Evolutionary conservation across 2,329 filamentous ascomycete genomes (phyloP).

Genomic region (Xylaria sp.): DNA sequence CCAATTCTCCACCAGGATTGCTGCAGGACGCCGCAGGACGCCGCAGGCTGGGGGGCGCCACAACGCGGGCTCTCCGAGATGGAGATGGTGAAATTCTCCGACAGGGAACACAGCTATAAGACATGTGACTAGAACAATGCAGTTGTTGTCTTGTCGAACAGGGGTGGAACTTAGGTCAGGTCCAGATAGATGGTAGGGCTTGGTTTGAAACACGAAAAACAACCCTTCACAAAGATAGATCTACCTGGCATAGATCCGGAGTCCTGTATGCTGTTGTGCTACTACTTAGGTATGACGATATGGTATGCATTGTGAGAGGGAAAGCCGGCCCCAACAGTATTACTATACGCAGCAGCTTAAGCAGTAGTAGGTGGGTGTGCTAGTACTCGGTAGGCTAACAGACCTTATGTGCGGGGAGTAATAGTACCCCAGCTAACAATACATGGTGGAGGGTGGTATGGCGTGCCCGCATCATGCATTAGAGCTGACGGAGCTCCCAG

Average conservation of each 20-base stretch:
- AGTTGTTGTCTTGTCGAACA: neutral
- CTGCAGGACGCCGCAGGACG: conserved; percentile 4
- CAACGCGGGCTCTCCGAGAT: conserved; percentile 38
- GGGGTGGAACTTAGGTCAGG: conserved; percentile 6
- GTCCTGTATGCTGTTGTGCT: conserved; percentile 3
- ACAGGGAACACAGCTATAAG: conserved; percentile 15
- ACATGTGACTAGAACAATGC: neutral
- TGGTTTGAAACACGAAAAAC: neutral
- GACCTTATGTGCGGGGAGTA: conserved; percentile 6
- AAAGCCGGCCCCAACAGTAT: neutral
- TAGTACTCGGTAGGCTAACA: neutral
- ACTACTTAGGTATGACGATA: neutral
- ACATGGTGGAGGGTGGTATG: neutral
- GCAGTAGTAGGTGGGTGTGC: neutral
- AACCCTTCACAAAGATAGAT: neutral
- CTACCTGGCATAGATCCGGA: neutral
- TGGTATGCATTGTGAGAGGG: conserved; percentile 9
- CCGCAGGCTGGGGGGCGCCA: conserved; percentile 19
- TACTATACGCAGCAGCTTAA: neutral
- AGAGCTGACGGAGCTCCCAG: conserved; percentile 8
- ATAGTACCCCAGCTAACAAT: neutral
- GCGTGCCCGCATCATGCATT: conserved; percentile 10
- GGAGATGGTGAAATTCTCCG: conserved; percentile 20
- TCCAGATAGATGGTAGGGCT: conserved; percentile 5
- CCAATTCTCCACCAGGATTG: conserved; percentile 25